Base-by-base conservation (phyloP, 345 rosid genomes). In the Erucastrum elatum region DNA sequence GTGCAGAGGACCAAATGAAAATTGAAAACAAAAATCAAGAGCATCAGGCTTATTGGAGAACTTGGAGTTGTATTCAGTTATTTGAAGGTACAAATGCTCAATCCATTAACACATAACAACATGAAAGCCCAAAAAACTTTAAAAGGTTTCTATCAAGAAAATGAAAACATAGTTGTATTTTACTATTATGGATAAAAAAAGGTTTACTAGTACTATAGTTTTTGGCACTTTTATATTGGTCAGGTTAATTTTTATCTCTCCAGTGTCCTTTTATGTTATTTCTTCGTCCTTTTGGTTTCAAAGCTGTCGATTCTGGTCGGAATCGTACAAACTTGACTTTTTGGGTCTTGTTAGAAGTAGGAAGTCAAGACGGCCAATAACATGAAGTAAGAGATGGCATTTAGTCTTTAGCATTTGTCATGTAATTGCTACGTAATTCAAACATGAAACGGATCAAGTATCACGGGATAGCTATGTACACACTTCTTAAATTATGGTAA, bases 241-340 rank as follows among this genome's bases (percentile, higher is more conserved):
- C 33, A 27, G 21, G 26, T 15, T 31, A 26, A 3, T 53, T 13
- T 46, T n/a, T 33, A 58, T 26, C 4, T 0, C 6, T 7, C 12
- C 10, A 25, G 30, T 26, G 64, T 9, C 65, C 80, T n/a, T 63
- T 34, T 77, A 39, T 7, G 71, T 55, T 37, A 77, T 72, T 71
- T 39, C 17, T 26, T 37, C 26, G 55, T 59, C 55, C 34, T 78
- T 65, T 39, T 25, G 8, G 51, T 56, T 64, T 64, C 76, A 71
- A 58, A 71, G 68, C 34, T 78, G 77, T 78, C 77, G 81, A 71
- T 65, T 71, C 81, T 71, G 77, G 77, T 78, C 77, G 81, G 81
- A 26, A 44, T 72, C 30, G 70, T 70, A 46, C 59, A 41, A 78
- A 78, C 61, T 71, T 65, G 81, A 66, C 67, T 66, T 29, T 65